Conservation (phyloP, 2,329 filamentous ascomycete genomes). For the Colletotrichum paranaense region DNA sequence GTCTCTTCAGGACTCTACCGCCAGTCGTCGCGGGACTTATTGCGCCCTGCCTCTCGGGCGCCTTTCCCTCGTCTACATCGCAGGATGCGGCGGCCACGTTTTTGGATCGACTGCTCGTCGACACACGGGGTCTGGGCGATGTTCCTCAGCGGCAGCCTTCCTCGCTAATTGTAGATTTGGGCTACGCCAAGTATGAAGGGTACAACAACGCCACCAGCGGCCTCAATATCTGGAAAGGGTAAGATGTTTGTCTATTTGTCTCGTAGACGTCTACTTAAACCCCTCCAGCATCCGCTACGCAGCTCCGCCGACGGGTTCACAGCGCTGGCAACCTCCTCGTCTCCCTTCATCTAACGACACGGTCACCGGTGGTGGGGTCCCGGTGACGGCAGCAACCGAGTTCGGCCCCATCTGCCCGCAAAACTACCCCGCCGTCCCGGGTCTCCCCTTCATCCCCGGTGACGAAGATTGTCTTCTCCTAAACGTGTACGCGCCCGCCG, state of each 20-base stretch:
- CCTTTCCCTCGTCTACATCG: background rate
- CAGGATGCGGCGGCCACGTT: background rate
- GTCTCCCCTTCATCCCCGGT: conserved; percentile 40
- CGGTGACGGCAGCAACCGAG: conserved; percentile 43
- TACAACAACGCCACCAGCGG: conserved; percentile 47
- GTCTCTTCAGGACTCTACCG: background rate
- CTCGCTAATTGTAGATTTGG: conserved; percentile 50
- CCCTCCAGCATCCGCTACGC: conserved; percentile 55
- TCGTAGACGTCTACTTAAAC: no score
- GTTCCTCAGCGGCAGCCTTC: background rate
- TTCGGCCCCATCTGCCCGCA: conserved; percentile 50
- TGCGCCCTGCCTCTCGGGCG: background rate
- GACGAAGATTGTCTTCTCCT: conserved; percentile 60
- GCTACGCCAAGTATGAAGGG: conserved; percentile 58
- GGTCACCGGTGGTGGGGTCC: conserved; percentile 27
- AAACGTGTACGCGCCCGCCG: conserved; percentile 55
- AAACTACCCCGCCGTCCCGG: conserved; percentile 39
- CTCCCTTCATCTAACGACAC: conserved; percentile 41
- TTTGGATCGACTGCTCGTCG: background rate
- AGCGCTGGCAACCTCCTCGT: conserved; percentile 57
- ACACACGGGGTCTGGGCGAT: background rate
- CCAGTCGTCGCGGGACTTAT: background rate
- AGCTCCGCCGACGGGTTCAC: conserved; percentile 52
- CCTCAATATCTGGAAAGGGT: conserved; percentile 60
- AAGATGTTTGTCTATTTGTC: conserved; percentile 10